These are phyloP conservation scores for Neckera pumila DNA, from an alignment of 225 moss, liverwort and hornwort species.

Conservation along the genomic window DNA sequence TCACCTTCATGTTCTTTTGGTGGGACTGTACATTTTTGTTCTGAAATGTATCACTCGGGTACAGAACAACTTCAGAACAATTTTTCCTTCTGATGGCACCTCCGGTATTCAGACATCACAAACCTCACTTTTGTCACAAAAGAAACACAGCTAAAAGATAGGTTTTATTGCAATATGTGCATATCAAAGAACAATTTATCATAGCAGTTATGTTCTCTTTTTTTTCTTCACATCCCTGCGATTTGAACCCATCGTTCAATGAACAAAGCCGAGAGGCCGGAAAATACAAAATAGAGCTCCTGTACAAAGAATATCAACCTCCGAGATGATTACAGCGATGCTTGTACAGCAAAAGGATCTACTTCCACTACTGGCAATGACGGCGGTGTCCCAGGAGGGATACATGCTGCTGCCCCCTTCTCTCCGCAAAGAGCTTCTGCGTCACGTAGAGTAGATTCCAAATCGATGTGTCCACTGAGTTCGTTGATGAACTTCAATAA, in stretches of 20 bases:
- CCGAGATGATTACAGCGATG: background rate
- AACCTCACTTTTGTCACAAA: background rate
- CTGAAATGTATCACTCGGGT: background rate
- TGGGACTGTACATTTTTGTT: too few species aligned
- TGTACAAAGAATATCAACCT: slow-evolving; percentile 9
- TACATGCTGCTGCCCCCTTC: slow-evolving; percentile 73
- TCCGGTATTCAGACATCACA: background rate
- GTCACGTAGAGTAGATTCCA: slow-evolving; percentile 84
- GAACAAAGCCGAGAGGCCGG: background rate
- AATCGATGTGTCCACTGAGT: slow-evolving; percentile 74
- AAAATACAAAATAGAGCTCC: background rate
- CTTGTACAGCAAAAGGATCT: slow-evolving; percentile 4
- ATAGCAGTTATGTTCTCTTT: background rate
- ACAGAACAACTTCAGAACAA: background rate
- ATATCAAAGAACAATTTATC: background rate
- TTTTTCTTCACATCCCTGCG: background rate
- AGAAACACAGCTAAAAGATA: background rate
- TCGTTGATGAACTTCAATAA: slow-evolving; percentile 93
- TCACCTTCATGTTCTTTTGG: too few species aligned
- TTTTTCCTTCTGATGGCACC: background rate
- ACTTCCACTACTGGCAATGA: slow-evolving; percentile 40
- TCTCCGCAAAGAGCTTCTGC: slow-evolving; percentile 87
- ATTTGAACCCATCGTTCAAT: background rate
- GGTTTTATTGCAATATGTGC: background rate
- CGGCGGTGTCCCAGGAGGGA: slow-evolving; percentile 90